Conservation (phyloP, 805 yeast genomes). For the Metschnikowia sp. region DNA sequence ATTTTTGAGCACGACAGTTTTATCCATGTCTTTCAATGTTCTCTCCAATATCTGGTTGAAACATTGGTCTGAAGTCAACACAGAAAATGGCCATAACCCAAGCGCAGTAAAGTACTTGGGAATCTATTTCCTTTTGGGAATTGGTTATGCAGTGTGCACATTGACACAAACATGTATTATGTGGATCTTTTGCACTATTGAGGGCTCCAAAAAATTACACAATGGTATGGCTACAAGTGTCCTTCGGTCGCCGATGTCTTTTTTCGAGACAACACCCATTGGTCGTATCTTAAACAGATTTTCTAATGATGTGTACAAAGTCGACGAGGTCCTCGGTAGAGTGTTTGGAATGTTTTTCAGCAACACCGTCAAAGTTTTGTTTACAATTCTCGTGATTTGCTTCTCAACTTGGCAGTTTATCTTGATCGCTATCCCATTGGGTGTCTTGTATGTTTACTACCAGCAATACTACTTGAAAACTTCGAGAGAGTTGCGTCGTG, state of each 20-base stretch:
- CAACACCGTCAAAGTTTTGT: conserved; percentile 59
- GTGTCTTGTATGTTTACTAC: conserved; percentile 61
- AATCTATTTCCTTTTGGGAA: conserved; percentile 72
- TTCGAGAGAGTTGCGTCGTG: conserved; percentile 78
- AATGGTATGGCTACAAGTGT: conserved; percentile 68
- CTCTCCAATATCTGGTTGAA: conserved; percentile 87
- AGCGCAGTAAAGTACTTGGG: conserved; percentile 67
- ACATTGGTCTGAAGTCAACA: conserved; percentile 93
- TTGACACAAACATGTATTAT: conserved; percentile 65
- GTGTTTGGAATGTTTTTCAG: conserved; percentile 66
- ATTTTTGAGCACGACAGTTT: conserved; percentile 53
- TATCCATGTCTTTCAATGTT: conserved; percentile 60
- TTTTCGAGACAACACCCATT: conserved; percentile 93
- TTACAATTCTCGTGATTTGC: conserved; percentile 78
- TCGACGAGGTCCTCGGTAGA: conserved; percentile 76
- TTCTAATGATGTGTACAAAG: conserved; percentile 84
- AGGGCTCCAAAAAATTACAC: conserved; percentile 76
- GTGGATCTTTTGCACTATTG: conserved; percentile 80
- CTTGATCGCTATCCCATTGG: conserved; percentile 67
- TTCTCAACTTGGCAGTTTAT: conserved; percentile 85
- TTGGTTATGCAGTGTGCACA: conserved; percentile 56
- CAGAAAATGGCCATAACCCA: conserved; percentile 67
- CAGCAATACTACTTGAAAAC: conserved; percentile 75
- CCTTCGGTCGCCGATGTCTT: conserved; percentile 88
- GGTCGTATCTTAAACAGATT: conserved; percentile 90